phyloP scores from a whole-genome alignment of 1,284 basidiomycete species.

The Ceratobasidium sp. region DNA sequence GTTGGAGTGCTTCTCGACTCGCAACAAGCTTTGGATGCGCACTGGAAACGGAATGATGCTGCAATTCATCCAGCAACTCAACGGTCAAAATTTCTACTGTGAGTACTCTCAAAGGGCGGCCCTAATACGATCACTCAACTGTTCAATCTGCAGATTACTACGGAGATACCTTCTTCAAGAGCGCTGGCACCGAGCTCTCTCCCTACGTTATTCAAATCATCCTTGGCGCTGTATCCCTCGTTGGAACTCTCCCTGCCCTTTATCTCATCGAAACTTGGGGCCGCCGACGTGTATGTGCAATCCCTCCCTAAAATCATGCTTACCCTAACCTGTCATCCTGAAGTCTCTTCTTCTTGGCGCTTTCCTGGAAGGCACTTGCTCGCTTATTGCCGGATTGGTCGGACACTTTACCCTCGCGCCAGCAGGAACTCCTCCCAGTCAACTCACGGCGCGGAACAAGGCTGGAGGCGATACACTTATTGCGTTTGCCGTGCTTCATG shows the following conservation, averaged over 20 bases:
- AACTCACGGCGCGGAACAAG: conserved; percentile 68
- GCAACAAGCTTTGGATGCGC: conserved; percentile 70
- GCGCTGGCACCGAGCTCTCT: conserved; percentile 75
- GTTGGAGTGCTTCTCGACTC: conserved; percentile 69
- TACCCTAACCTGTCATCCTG: conserved; percentile 50
- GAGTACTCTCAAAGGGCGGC: conserved; percentile 63
- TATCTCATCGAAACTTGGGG: conserved; percentile 76
- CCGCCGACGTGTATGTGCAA: conserved; percentile 65
- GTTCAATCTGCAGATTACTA: conserved; percentile 22
- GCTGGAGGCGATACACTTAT: conserved; percentile 74
- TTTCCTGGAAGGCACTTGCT: conserved; percentile 70
- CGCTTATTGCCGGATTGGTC: conserved; percentile 76
- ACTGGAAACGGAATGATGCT: conserved; percentile 76
- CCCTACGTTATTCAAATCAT: conserved; percentile 81
- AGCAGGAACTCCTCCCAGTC: conserved; percentile 61
- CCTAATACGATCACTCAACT: conserved; percentile 52
- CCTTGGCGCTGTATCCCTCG: conserved; percentile 75
- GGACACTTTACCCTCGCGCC: conserved; percentile 77
- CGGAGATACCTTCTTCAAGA: conserved; percentile 73
- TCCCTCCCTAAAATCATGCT: neutral
- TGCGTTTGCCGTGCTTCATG: conserved; percentile 81
- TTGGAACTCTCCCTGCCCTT: conserved; percentile 73
- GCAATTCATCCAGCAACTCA: conserved; percentile 78
- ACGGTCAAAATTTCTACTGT: conserved; percentile 77
- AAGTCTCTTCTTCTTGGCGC: conserved; percentile 78